Evolutionary conservation across 2,329 filamentous ascomycete species (phyloP).

Genomic region (Pseudogymnoascus sp.): DNA sequence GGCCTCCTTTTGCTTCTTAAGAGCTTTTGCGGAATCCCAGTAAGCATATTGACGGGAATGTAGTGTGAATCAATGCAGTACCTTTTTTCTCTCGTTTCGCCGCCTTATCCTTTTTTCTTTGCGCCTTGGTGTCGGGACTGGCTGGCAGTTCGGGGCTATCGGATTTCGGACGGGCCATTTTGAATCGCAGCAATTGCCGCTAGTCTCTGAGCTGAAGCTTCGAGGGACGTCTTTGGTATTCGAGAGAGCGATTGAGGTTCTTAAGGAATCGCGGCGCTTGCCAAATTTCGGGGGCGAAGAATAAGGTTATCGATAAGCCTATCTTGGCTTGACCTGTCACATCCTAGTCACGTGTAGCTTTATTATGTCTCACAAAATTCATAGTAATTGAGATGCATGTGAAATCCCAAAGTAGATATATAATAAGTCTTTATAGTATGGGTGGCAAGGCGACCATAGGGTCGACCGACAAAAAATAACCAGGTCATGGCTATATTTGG

Average conservation of each 20-base stretch:
- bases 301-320: slow-evolving; percentile 7
- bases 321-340: not conserved
- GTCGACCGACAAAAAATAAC: not conserved
- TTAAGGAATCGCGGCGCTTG: not conserved
- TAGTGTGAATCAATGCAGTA: not conserved
- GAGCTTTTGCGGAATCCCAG: not conserved
- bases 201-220: not conserved
- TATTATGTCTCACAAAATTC: not conserved
- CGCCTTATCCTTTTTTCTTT: not conserved
- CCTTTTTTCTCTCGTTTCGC: slow-evolving; percentile 8
- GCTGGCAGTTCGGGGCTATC: not conserved
- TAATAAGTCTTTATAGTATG: not conserved
- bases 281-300: slow-evolving; percentile 1
- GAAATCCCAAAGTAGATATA: not conserved
- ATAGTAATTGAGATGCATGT: not conserved
- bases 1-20: not conserved
- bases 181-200: not conserved
- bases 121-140: not conserved
- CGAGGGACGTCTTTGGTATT: not conserved
- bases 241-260: not conserved
- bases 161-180: not conserved
- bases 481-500: not conserved
- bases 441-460: not conserved
- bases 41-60: not conserved
- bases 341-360: not conserved